A percentile compares a stretch with the other conserved stretches of the same genome.
phyloP scores from a whole-genome alignment of 768 basidiomycete species.

The Boletus coccyginus region DNA sequence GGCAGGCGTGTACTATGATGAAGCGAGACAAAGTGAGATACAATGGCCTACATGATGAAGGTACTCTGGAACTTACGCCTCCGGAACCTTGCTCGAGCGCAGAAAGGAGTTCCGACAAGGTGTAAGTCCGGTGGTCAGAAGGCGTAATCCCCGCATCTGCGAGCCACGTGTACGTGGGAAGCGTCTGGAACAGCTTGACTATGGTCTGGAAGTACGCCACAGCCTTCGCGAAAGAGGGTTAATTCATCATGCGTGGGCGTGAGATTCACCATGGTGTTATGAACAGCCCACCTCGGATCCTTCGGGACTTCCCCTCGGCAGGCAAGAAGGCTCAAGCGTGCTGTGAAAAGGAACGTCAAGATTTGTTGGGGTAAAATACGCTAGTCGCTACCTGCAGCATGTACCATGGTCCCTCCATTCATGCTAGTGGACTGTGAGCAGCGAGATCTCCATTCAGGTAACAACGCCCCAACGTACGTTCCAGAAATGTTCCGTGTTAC shows the following conservation, averaged over 20 bases:
- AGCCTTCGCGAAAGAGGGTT: conserved; percentile 38
- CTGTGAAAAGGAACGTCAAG: conserved; percentile 30
- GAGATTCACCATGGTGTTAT: not conserved
- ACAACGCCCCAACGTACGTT: conserved; percentile 41
- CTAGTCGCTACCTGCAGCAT: conserved; percentile 31
- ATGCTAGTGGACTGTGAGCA: conserved; percentile 39
- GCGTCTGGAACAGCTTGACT: conserved; percentile 58
- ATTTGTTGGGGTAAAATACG: not conserved
- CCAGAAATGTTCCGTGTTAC: conserved; percentile 66
- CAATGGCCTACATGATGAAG: not conserved
- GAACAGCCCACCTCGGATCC: conserved; percentile 54
- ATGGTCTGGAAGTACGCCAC: conserved; percentile 61
- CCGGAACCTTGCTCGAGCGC: conserved; percentile 57
- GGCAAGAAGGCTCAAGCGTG: conserved; percentile 55
- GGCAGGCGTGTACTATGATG: conserved; percentile 44
- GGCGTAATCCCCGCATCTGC: conserved; percentile 74
- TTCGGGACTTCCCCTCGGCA: conserved; percentile 51
- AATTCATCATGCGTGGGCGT: not conserved
- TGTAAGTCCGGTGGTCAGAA: conserved; percentile 48
- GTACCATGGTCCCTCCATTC: conserved; percentile 74
- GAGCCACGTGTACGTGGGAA: conserved; percentile 77
- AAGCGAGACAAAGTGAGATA: not conserved
- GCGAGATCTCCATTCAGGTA: not conserved
- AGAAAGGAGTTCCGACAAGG: conserved; percentile 48
- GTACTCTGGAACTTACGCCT: conserved; percentile 28